Base-by-base conservation (phyloP, 2,329 filamentous ascomycete species). In the Fusarium sp. region DNA sequence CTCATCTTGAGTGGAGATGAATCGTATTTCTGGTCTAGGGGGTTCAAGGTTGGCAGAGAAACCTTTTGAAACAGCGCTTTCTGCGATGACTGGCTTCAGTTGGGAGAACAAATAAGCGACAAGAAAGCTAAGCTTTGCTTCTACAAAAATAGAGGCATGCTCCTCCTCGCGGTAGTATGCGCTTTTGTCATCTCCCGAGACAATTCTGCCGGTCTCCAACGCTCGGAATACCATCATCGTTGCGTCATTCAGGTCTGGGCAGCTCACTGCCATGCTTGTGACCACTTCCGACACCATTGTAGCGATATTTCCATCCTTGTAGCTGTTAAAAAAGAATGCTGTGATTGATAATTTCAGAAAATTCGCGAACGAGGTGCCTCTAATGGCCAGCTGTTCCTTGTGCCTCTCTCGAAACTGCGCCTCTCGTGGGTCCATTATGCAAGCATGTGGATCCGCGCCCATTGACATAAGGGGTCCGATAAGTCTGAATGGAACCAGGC, bases 151-250 rank as follows among this genome's bases (percentile, higher is more conserved):
- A 42, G 41, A 41, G 22, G 8, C 22, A 9, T n/a, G n/a, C n/a
- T n/a, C n/a, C n/a, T n/a, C n/a, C n/a, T n/a, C n/a, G n/a, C n/a
- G n/a, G n/a, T n/a, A n/a, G n/a, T n/a, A n/a, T n/a, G n/a, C n/a
- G n/a, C n/a, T n/a, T n/a, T n/a, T n/a, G n/a, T n/a, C n/a, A n/a
- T n/a, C n/a, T n/a, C n/a, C n/a, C n/a, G n/a, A n/a, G n/a, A n/a
- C n/a, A n/a, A n/a, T n/a, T n/a, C n/a, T 44, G 4, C 41, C n/a
- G 0, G 6, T 44, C 7, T n/a, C 0, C 15, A 0, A 12, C 22
- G 4, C 0, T 24, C 6, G 0, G 6, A 44, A 44, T 17, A 17
- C 14, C 0, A 44, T 24, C 22, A 44, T 6, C 22, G 41, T 24
- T 0, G 9, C 1, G n/a, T 44, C n/a, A 0, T 44, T 11, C 14